A percentile compares a stretch with the other conserved stretches of the same genome.
These are phyloP conservation scores for Adansonia digitata DNA, from an alignment of 345 rosid species.

Conservation along the genomic window DNA sequence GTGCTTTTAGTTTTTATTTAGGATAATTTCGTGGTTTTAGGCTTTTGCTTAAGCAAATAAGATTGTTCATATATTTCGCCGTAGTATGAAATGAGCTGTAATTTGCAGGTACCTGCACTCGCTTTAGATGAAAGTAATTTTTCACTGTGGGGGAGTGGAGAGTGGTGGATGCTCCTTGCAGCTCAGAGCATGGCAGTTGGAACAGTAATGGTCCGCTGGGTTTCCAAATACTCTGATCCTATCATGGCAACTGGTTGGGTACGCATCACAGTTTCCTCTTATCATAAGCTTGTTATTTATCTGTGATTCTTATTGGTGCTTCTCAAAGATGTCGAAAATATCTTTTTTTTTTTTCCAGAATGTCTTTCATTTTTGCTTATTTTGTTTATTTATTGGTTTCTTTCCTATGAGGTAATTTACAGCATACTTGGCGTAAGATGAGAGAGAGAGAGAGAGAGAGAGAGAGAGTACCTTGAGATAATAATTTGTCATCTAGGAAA, in stretches of 20 bases:
- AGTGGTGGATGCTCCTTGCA: conserved; percentile 99
- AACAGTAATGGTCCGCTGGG: conserved; percentile 95
- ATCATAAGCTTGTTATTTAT: neutral
- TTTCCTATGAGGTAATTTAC: neutral
- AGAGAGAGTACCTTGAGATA: neutral
- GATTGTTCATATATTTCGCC: neutral
- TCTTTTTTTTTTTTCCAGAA: neutral
- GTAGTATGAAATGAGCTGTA: conserved; percentile 1
- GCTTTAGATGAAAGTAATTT: conserved; percentile 42
- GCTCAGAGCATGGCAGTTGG: conserved; percentile 98
- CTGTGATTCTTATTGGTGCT: neutral
- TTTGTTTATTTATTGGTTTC: neutral
- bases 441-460: neutral
- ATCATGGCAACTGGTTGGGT: conserved; percentile 99
- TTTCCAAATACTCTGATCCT: conserved; percentile 83
- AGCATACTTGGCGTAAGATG: neutral
- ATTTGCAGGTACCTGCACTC: conserved; percentile 59
- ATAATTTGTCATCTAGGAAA: neutral
- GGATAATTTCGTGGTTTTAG: neutral
- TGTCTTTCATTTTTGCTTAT: neutral
- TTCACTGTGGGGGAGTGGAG: conserved; percentile 94
- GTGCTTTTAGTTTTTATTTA: neutral
- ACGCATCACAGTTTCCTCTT: conserved; percentile 16
- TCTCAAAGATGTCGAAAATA: neutral
- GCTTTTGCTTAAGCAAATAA: neutral